phyloP scores from a whole-genome alignment of 1,284 basidiomycete genomes.

The Xerocomus nothofagi region DNA sequence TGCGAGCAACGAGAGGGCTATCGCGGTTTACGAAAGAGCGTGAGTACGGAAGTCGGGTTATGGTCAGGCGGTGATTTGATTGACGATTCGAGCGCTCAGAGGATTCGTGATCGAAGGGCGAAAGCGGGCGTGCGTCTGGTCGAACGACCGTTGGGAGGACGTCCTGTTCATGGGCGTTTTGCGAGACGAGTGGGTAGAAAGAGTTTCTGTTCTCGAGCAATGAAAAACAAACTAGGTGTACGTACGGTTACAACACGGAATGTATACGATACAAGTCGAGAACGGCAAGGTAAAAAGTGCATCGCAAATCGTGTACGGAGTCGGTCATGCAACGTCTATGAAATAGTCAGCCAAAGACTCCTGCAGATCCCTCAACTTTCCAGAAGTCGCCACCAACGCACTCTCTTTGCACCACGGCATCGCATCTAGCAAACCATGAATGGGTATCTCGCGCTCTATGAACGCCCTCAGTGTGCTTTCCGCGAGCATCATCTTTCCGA shows the following conservation, averaged over 20 bases:
- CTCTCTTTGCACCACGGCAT: conserved; percentile 41
- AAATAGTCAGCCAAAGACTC: conserved; percentile 41
- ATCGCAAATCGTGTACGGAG: neutral
- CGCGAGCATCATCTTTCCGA: conserved; percentile 42
- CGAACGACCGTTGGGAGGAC: conserved; percentile 31
- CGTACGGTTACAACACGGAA: conserved; percentile 9
- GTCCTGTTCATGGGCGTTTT: conserved; percentile 33
- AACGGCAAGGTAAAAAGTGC: neutral
- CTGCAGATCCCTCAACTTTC: conserved; percentile 39
- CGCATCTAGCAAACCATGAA: conserved; percentile 39
- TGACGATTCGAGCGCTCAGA: conserved; percentile 10
- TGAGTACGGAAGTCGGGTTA: conserved; percentile 21
- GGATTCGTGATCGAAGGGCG: conserved; percentile 35
- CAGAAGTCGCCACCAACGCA: conserved; percentile 34
- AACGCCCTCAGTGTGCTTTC: conserved; percentile 44
- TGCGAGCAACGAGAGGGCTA: conserved; percentile 32
- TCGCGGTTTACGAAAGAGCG: conserved; percentile 37
- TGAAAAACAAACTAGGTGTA: conserved; percentile 5
- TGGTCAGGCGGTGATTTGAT: neutral
- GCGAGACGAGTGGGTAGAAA: conserved; percentile 33
- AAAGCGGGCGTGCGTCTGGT: conserved; percentile 33
- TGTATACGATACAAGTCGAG: conserved; percentile 9
- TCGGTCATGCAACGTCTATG: conserved; percentile 33
- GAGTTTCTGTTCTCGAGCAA: conserved; percentile 25
- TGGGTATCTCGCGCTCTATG: conserved; percentile 41